These are phyloP conservation scores for Leccinum disarticulatum DNA, from an alignment of 768 basidiomycete species.

Conservation along the genomic window DNA sequence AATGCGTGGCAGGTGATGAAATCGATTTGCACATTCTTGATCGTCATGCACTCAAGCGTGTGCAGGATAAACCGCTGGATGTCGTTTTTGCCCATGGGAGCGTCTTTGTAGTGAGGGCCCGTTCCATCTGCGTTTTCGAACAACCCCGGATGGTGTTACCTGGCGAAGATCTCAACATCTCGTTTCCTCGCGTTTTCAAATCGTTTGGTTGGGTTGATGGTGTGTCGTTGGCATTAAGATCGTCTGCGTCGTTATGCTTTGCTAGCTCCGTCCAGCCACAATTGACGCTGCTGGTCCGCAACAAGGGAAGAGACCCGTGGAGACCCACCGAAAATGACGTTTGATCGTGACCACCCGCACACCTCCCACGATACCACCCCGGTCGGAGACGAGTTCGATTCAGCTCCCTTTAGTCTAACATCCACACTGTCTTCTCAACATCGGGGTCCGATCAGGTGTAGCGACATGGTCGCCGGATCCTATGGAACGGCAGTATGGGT, in stretches of 20 bases:
- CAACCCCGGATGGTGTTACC: slow-evolving; percentile 39
- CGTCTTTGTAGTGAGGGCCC: slow-evolving; percentile 59
- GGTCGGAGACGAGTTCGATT: slow-evolving; percentile 29
- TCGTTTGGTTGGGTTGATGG: slow-evolving; percentile 73
- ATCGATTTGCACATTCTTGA: not conserved
- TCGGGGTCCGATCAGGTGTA: slow-evolving; percentile 55
- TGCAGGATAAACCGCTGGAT: slow-evolving; percentile 52
- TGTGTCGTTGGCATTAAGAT: slow-evolving; percentile 39
- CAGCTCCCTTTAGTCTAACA: slow-evolving; percentile 49
- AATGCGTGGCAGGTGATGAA: slow-evolving; percentile 32
- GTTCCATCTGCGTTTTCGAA: slow-evolving; percentile 56
- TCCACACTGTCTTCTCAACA: slow-evolving; percentile 36
- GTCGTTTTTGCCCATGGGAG: slow-evolving; percentile 46
- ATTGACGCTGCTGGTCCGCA: slow-evolving; percentile 55
- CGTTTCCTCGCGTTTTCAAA: slow-evolving; percentile 38
- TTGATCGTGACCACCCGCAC: slow-evolving; percentile 19
- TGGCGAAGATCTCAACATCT: slow-evolving; percentile 12
- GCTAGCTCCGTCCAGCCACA: slow-evolving; percentile 9
- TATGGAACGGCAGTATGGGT: slow-evolving; percentile 65
- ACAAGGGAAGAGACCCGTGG: slow-evolving; percentile 65
- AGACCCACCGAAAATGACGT: slow-evolving; percentile 44
- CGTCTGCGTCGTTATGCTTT: not conserved
- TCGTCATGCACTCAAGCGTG: slow-evolving; percentile 11
- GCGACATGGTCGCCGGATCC: slow-evolving; percentile 50
- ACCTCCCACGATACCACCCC: slow-evolving; percentile 4